Base-by-base conservation (phyloP, 441 rosid species). In the Jatropha podagrica region DNA sequence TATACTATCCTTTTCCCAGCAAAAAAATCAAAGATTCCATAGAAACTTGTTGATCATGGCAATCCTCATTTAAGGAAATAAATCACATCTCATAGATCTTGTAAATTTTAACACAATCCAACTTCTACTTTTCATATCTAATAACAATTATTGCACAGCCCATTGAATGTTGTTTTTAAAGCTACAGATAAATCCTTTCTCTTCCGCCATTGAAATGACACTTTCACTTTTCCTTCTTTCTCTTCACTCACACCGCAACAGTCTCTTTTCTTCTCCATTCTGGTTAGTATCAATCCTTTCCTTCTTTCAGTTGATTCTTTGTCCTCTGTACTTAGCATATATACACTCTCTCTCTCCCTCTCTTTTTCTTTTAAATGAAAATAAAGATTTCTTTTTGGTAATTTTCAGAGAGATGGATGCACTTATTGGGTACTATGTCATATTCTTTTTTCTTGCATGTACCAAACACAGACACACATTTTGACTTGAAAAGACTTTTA, bases 101-200 rank as follows among this genome's bases (percentile, higher is more conserved):
- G 69, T 46, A 77, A 68, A 78, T 14, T 58, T 61, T 42, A 75
- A 75, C 80, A 75, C 71, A 84, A 81, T 84, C 80, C 76, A 71
- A 72, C 32, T 76, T n/a, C 68, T 75, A 14, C 69, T 68, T 49
- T 69, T 44, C 26, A 61, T 14, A 41, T 78, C 80, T 74, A 14
- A 32, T 27, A 5, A 14, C 77, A 74, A 74, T 70, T 51, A 70
- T 76, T 75, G 68, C 38, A 23, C 2, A 38, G n/a, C 32, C 12
- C 48, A 7, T 6, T 4, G 9, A 6, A 11, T 54, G 18, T 32
- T 52, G 7, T 42, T 66, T 77, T 74, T 52, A 59, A 74, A 37
- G 40, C 42, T 15, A 1, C 42, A 49, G 67, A 42, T 59, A 5
- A 17, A 14, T 41, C 0, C 23, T 7, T 26, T 27, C 27, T 32